Base-by-base conservation (phyloP, 169 alveolate genomes). In the Babesia bovis region DNA sequence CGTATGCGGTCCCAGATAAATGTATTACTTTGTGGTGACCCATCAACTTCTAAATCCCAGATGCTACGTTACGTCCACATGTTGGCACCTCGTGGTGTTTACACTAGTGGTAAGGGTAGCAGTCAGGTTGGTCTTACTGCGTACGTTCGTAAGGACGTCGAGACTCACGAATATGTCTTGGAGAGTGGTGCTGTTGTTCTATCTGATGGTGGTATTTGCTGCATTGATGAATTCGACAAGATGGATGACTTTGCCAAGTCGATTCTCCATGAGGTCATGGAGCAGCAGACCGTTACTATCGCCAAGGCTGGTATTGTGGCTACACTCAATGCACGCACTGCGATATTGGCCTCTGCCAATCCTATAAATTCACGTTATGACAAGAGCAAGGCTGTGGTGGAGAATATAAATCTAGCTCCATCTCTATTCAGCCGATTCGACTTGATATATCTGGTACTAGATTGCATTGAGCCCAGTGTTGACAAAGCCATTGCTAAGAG, bases 221-320 rank as follows among this genome's bases (percentile, higher is more conserved):
- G 99, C 84, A 98, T 98, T 77, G 99, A 98, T 89, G 99, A 98
- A 84, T 97, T 98, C 85, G 99, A 98, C 89, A 98, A 98, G 91
- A 96, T 97, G 99, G 99, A 97, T 67, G 99, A 97, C 49, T 93
- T 92, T 47, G 96, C 99, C n/a, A 91, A 99, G 77, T 97, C 98
- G 21, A 96, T 96, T 42, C 87, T 97, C 55, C 99, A 96, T 83
- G 99, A 96, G 91, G 99, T 97, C 9, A 98, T 98, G 99, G 99
- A 98, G 87, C 99, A 97, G 85, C 98, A 98, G 90, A 97, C 99
- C 2, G 98, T 97, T 26, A 95, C 99, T 26, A 92, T 98, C 35
- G 99, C 99, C 58, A 96, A 96, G 88, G 99, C 99, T 21, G 99
- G 99, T 40, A 96, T 96, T 36, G 95, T 94, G 2, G 93, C 95